Evolutionary conservation across 2,329 filamentous ascomycete species (phyloP).

Genomic region (Aspergillus pseudotamarii): DNA sequence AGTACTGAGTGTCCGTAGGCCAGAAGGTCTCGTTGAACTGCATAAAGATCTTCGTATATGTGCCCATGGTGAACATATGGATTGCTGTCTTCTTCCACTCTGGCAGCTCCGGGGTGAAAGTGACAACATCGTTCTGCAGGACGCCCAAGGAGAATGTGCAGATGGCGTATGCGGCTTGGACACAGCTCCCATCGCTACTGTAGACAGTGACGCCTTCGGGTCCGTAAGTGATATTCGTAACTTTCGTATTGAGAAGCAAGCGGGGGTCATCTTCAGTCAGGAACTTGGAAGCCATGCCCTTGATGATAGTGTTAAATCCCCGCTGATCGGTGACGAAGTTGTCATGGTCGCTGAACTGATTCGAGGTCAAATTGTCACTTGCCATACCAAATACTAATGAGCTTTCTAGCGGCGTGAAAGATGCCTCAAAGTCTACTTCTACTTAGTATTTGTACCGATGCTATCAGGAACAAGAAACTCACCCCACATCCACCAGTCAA

Average conservation of each 20-base stretch:
- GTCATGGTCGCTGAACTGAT: constrained; percentile 63
- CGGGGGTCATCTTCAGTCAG: constrained; percentile 58
- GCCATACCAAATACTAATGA: constrained; percentile 58
- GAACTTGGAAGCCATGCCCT: constrained; percentile 61
- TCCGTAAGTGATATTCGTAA: constrained; percentile 59
- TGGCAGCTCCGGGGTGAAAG: constrained; percentile 62
- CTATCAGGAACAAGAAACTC: background rate
- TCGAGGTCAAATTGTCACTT: constrained; percentile 61
- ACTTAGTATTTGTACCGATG: background rate
- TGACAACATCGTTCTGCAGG: constrained; percentile 62
- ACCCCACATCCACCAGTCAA: constrained; percentile 62
- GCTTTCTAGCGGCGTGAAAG: constrained; percentile 59
- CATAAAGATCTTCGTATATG: constrained; percentile 73
- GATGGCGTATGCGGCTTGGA: constrained; percentile 64
- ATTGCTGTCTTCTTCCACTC: constrained; percentile 67
- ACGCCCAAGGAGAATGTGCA: constrained; percentile 70
- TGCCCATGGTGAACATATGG: constrained; percentile 67
- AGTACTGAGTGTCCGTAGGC: constrained; percentile 57
- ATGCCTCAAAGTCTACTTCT: constrained; percentile 58
- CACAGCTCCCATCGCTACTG: constrained; percentile 58
- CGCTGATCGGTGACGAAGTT: constrained; percentile 64
- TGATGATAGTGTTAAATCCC: constrained; percentile 62
- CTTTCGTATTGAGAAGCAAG: constrained; percentile 61
- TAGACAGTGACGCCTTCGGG: constrained; percentile 56
- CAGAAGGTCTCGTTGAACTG: constrained; percentile 71